Conservation (phyloP, 176 grass and related monocot genomes). For the Musa troglodytarum region DNA sequence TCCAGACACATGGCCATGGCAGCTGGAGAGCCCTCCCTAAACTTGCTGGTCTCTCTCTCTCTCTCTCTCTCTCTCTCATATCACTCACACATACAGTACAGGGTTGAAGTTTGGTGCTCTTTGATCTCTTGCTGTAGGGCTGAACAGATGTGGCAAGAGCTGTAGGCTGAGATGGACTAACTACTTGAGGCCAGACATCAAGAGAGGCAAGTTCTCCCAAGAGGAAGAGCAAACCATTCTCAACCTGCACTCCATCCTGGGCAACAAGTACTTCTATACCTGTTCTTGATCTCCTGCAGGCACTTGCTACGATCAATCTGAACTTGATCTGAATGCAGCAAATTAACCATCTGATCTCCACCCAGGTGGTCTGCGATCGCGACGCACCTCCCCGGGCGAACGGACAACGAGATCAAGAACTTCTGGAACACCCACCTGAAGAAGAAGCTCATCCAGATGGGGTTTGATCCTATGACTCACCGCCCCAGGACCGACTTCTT, state of each 20-base stretch:
- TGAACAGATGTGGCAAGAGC: constrained; percentile 97
- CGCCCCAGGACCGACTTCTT: constrained; percentile 87
- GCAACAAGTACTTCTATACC: constrained; percentile 67
- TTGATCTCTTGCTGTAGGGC: constrained; percentile 30
- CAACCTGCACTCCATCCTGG: constrained; percentile 65
- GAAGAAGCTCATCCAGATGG: constrained; percentile 98
- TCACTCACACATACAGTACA: no score
- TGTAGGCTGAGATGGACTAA: constrained; percentile 97
- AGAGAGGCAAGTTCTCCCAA: constrained; percentile 82
- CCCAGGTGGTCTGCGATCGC: constrained; percentile 87
- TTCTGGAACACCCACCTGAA: constrained; percentile 98
- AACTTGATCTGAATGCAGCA: no score
- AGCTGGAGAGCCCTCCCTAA: constrained; percentile 93
- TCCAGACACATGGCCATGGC: constrained; percentile 70
- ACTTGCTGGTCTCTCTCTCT: constrained; percentile 46
- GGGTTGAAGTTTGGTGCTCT: neutral
- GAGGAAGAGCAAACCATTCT: constrained; percentile 87
- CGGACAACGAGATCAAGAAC: constrained; percentile 97
- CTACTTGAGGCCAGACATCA: constrained; percentile 89
- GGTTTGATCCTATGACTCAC: constrained; percentile 92
- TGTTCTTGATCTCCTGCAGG: constrained; percentile 2
- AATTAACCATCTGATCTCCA: constrained; percentile 10
- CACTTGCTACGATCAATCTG: no score
- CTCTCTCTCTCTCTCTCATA: neutral
- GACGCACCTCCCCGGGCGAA: constrained; percentile 58